Evolutionary conservation across 805 yeast genomes (phyloP).

Genomic region (Metschnikowia lochheadii): DNA sequence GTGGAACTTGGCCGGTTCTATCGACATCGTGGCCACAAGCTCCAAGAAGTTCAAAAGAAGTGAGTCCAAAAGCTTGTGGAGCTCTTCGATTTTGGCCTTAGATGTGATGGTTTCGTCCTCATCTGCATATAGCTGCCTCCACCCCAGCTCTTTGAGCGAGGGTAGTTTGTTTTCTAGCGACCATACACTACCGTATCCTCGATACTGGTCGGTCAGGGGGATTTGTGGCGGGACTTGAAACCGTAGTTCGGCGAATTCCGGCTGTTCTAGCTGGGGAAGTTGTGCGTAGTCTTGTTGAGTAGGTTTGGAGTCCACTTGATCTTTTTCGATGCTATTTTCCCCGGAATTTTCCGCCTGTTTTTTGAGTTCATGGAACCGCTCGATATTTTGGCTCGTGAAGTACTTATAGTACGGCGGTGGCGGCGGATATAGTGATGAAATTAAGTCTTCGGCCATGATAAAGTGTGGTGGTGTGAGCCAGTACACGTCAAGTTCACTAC

Average conservation of each 20-base stretch:
- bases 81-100: slow-evolving; percentile 58
- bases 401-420: slow-evolving; percentile 82
- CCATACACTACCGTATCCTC: slow-evolving; percentile 93
- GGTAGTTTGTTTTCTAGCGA: slow-evolving; percentile 74
- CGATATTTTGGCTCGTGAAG: slow-evolving; percentile 68
- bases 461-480: background rate
- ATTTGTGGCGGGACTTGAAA: slow-evolving; percentile 61
- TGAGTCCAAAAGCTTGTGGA: slow-evolving; percentile 77
- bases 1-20: slow-evolving; percentile 60
- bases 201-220: slow-evolving; percentile 62
- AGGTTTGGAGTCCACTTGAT: too few species aligned
- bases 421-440: slow-evolving; percentile 82
- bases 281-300: background rate
- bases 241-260: slow-evolving; percentile 41
- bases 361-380: slow-evolving; percentile 33
- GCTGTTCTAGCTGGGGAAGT: slow-evolving; percentile 16
- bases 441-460: slow-evolving; percentile 29
- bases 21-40: slow-evolving; percentile 69
- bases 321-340: background rate
- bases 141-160: slow-evolving; percentile 69
- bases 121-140: slow-evolving; percentile 61
- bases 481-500: background rate
- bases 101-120: slow-evolving; percentile 35
- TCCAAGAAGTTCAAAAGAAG: slow-evolving; percentile 77
- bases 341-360: background rate